Base-by-base conservation (phyloP, 2,329 filamentous ascomycete species). In the Claviceps arundinis region DNA sequence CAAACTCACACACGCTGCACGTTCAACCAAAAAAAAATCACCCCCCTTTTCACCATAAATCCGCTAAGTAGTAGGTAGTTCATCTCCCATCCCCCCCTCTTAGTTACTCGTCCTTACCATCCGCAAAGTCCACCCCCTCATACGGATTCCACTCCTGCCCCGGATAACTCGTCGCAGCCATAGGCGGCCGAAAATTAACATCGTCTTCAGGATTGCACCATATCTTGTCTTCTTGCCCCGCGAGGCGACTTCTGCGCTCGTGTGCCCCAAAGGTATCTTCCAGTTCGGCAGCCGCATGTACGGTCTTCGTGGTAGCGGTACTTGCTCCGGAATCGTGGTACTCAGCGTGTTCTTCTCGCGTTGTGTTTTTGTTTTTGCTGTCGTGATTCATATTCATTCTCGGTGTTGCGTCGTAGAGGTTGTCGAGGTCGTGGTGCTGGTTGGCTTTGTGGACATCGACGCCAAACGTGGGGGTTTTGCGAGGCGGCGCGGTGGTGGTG, bases 91-190 rank as follows among this genome's bases (percentile, higher is more conserved):
- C 9, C 30, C 24, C 4, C 26, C 26, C 26, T 30, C 3, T 30
- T 30, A 26, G 22, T 84, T 47, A 55, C 6, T 56, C 50, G 13
- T 60, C 59, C 45, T 58, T 58, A 57, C 58, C 61, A n/a, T 67
- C 64, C 16, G 55, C 58, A 46, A 58, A 61, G 16, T 66, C 62
- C 5, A 60, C 56, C 53, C 65, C 63, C 11, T 65, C 66, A 37
- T 76, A 78, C 2, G 81, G 81, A 58, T 78, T 78, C 82, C 83
- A 87, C 63, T 86, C 82, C 67, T 85, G 80, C 0, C 83, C 83
- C 0, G 83, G 83, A 64, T 85, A 87, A 61, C 77, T 81, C 13
- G 81, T 82, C 6, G 81, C 82, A 47, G 72, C 76, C 83, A 87
- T 86, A 54, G 73, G 69, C 13, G 76, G 74, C 60, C 69, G 65